Evolutionary conservation across 768 basidiomycete species (phyloP).

Genomic region (Naganishia kalamii): DNA sequence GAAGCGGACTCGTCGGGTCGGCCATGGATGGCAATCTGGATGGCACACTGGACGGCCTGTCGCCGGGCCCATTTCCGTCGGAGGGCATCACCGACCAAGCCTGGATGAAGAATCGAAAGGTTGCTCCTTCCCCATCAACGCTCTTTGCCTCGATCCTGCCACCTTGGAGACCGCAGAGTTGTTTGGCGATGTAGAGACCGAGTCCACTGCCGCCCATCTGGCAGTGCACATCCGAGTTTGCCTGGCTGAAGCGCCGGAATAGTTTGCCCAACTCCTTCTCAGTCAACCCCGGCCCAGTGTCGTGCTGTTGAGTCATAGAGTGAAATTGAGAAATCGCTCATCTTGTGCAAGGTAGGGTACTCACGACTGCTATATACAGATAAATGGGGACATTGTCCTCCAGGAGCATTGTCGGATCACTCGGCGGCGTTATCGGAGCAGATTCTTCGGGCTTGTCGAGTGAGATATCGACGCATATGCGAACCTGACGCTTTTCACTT

Average conservation of each 20-base stretch:
- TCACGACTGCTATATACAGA: conserved; percentile 16
- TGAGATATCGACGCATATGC: conserved; percentile 3
- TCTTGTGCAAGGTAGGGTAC: neutral
- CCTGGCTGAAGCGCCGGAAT: conserved; percentile 20
- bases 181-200: conserved; percentile 23
- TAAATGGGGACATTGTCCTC: neutral
- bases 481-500: neutral
- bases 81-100: neutral
- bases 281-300: conserved; percentile 25
- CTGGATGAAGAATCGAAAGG: conserved; percentile 17
- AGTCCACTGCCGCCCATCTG: conserved; percentile 21
- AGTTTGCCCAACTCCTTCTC: conserved; percentile 13
- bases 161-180: conserved; percentile 21
- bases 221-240: conserved; percentile 15
- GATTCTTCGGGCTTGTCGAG: conserved; percentile 1
- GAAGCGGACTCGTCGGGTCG: neutral
- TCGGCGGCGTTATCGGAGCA: neutral
- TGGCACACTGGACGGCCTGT: conserved; percentile 13
- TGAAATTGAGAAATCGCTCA: neutral
- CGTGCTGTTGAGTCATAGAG: neutral
- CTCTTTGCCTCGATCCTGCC: conserved; percentile 20
- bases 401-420: neutral
- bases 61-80: neutral
- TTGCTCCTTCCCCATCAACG: neutral
- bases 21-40: neutral